A percentile compares a stretch with the other conserved stretches of the same genome.
Conservation (phyloP, 768 basidiomycete genomes). For the Suillus sp. region DNA sequence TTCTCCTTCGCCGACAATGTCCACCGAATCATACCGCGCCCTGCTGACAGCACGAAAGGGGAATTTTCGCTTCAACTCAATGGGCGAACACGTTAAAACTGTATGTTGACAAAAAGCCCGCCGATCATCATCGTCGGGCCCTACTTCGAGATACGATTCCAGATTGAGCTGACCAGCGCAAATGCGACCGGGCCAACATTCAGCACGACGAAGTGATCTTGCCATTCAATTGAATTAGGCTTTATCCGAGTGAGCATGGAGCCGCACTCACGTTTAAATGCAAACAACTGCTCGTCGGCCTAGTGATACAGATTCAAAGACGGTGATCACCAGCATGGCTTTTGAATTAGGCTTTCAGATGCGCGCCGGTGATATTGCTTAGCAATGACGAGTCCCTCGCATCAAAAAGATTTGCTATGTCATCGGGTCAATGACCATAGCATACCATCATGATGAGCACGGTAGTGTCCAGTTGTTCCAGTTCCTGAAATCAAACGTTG, state of each 20-base stretch:
- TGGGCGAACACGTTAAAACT: conserved; percentile 1
- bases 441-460: background rate
- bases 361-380: background rate
- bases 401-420: background rate
- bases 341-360: conserved; percentile 4
- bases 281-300: background rate
- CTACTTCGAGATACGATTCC: background rate
- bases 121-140: background rate
- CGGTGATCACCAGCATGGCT: background rate
- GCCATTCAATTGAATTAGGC: conserved; percentile 2
- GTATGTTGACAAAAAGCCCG: conserved; percentile 1
- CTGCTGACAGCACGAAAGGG: conserved; percentile 1
- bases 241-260: background rate
- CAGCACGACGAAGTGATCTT: background rate
- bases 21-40: background rate
- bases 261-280: background rate
- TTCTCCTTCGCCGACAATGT: background rate
- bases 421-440: background rate
- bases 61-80: background rate
- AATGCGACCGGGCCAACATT: background rate
- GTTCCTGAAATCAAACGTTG: conserved; percentile 4
- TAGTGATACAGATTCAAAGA: background rate
- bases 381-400: background rate
- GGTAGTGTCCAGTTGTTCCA: background rate
- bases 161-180: background rate